Evolutionary conservation across 164 flowering plant genomes (phyloP).

Genomic region (Protea cynaroides): DNA sequence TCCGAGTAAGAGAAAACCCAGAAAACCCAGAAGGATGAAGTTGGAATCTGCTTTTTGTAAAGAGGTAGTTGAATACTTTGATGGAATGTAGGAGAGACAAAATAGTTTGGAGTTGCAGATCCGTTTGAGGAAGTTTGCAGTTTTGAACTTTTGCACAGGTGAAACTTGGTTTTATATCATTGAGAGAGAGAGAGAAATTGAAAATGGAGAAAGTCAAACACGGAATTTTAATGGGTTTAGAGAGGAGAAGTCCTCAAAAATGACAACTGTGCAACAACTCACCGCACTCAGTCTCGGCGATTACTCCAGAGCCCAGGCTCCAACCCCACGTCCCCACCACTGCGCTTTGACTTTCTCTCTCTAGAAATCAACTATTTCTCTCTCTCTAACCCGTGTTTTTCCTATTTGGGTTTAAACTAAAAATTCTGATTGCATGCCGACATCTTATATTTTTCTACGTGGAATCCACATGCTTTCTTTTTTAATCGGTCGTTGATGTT

Average conservation of each 20-base stretch:
- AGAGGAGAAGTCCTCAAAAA: background rate
- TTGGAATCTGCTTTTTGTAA: no score
- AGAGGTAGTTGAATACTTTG: no score
- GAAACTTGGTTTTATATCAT: no score
- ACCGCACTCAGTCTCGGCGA: no score
- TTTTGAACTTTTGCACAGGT: no score
- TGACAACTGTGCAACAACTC: no score
- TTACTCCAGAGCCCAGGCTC: no score
- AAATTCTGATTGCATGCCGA: background rate
- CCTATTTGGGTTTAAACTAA: no score
- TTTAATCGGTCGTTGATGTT: no score
- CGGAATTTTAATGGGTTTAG: conserved; percentile 9
- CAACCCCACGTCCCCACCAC: background rate
- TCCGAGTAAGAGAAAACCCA: conserved; percentile 2
- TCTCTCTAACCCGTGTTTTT: background rate
- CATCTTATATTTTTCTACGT: background rate
- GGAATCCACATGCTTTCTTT: background rate
- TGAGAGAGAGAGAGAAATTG: conserved; percentile 1
- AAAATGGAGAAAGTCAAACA: conserved; percentile 13
- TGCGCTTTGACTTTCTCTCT: conserved; percentile 13
- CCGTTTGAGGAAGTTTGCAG: no score
- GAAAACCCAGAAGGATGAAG: background rate
- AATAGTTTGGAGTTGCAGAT: no score
- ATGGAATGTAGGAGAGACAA: no score
- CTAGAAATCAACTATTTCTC: background rate